Evolutionary conservation across 345 rosid genomes (phyloP).

Genomic region (Cochlearia excelsa): DNA sequence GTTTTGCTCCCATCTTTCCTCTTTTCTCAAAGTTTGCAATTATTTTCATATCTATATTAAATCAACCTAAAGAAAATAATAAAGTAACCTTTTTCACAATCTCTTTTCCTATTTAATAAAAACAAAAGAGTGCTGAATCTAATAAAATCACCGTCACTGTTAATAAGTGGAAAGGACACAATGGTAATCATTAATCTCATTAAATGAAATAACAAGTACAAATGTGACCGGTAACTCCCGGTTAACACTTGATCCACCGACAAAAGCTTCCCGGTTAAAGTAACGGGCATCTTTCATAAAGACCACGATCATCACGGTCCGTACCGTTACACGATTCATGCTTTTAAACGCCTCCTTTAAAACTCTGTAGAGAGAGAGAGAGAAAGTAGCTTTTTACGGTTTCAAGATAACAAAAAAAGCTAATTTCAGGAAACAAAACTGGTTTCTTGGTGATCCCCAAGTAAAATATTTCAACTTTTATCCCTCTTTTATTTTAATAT

Average conservation of each 20-base stretch:
- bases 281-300: slow-evolving; percentile 20
- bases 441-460: slow-evolving; percentile 19
- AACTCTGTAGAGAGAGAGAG: slow-evolving; percentile 1
- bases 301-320: slow-evolving; percentile 27
- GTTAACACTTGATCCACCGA: slow-evolving; percentile 34
- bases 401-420: background rate
- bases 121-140: too few relatives aligned
- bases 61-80: too few relatives aligned
- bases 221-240: slow-evolving; percentile 27
- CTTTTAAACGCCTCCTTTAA: slow-evolving; percentile 13
- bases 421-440: background rate
- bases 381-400: slow-evolving; percentile 5
- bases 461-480: background rate
- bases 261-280: slow-evolving; percentile 30
- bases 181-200: slow-evolving; percentile 23
- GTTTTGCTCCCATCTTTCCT: too few relatives aligned
- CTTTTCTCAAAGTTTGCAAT: too few relatives aligned
- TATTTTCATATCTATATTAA: too few relatives aligned
- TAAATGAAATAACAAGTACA: slow-evolving; percentile 19
- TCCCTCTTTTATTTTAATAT: background rate
- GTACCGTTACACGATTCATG: slow-evolving; percentile 18
- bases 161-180: background rate
- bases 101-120: too few relatives aligned
- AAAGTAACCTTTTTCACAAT: too few relatives aligned
- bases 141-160: too few relatives aligned